Conservation (phyloP, 768 basidiomycete genomes). For the Xerocomellus amylosporus region DNA sequence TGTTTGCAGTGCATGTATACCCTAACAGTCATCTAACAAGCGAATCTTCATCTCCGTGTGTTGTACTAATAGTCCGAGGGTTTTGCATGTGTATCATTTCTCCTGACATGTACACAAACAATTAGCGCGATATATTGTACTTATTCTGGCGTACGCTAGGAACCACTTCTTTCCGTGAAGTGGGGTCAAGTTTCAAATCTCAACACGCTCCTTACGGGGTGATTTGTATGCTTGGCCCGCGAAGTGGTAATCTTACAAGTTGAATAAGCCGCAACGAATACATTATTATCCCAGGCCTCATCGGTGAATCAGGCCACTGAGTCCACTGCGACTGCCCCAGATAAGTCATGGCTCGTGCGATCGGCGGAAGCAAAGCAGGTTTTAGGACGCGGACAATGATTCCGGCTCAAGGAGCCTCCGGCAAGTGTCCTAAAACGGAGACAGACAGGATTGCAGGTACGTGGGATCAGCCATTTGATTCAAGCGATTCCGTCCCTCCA, state of each 20-base stretch:
- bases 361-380: not conserved
- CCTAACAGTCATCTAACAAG: not conserved
- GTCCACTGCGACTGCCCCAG: not conserved
- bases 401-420: no score
- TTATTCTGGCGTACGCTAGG: no score
- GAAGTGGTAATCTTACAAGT: not conserved
- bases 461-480: not conserved
- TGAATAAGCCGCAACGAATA: not conserved
- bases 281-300: no score
- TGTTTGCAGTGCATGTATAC: conserved; percentile 12
- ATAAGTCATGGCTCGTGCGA: not conserved
- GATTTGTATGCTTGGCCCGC: not conserved
- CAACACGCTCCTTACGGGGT: not conserved
- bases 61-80: conserved; percentile 9
- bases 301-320: not conserved
- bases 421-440: no score
- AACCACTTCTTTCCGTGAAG: not conserved
- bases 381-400: no score
- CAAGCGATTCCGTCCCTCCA: no score
- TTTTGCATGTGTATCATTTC: not conserved
- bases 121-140: not conserved
- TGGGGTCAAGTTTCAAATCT: no score
- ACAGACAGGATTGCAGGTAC: not conserved
- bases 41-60: not conserved
- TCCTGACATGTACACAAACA: not conserved